phyloP scores from a whole-genome alignment of 2,329 filamentous ascomycete genomes.

The Penicillium concentricum region DNA sequence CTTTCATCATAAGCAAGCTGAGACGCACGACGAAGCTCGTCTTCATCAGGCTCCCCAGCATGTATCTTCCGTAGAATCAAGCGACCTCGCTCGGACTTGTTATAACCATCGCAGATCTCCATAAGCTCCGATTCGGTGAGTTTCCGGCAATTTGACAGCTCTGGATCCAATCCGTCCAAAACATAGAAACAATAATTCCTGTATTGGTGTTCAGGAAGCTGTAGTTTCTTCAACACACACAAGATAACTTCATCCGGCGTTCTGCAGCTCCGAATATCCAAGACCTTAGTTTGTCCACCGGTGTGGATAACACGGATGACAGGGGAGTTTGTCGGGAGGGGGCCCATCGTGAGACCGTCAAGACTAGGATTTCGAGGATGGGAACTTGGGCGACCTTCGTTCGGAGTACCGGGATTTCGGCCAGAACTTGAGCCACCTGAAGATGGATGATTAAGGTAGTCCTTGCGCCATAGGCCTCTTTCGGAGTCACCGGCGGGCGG shows the following conservation, averaged over 20 bases:
- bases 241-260: slow-evolving; percentile 91
- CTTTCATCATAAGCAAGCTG: slow-evolving; percentile 87
- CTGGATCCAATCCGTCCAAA: slow-evolving; percentile 78
- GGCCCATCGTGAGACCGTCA: slow-evolving; percentile 82
- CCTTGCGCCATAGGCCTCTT: slow-evolving; percentile 51
- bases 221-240: slow-evolving; percentile 82
- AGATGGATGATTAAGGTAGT: slow-evolving; percentile 56
- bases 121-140: slow-evolving; percentile 85
- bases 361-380: slow-evolving; percentile 82
- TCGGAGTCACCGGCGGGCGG: slow-evolving; percentile 52
- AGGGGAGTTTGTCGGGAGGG: slow-evolving; percentile 79
- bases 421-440: slow-evolving; percentile 54
- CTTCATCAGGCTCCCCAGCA: slow-evolving; percentile 79
- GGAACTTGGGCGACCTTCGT: slow-evolving; percentile 63
- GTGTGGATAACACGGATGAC: slow-evolving; percentile 93
- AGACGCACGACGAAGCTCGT: slow-evolving; percentile 83
- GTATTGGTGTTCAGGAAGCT: slow-evolving; percentile 83
- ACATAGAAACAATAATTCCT: slow-evolving; percentile 98
- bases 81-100: slow-evolving; percentile 80
- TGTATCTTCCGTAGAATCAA: slow-evolving; percentile 92
- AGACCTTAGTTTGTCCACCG: slow-evolving; percentile 84
- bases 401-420: slow-evolving; percentile 60
- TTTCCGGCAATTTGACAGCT: slow-evolving; percentile 75
- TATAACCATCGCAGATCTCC: slow-evolving; percentile 84
- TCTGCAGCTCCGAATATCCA: slow-evolving; percentile 88